Evolutionary conservation across 148 eudicot species (phyloP), one percentile per base, ranked within the genome.

Genomic region (Linanthus parryae): DNA sequence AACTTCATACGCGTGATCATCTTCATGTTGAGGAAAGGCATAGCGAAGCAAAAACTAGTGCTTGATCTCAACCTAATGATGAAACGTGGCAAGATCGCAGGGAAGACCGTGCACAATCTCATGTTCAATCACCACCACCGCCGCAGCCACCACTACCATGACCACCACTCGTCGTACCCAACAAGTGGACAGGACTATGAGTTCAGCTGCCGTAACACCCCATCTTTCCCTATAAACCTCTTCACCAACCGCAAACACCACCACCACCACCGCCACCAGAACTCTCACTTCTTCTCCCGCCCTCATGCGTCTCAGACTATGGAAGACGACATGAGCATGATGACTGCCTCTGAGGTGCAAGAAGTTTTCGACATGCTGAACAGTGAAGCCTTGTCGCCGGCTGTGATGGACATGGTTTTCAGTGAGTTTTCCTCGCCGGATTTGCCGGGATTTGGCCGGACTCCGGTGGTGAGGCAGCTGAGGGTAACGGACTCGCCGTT

Each of bases 121-220:
- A 65, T 75, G 59, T 66, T 69, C 59, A 73, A 69, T 71, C 70
- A 70, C 72, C 59, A 67, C 74, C 64, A 60, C 41, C 61, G 46
- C 54, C 15, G 17, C 39, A 20, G n/a, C 12, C 65, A 7, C 51
- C 59, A 8, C 11, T 0, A 26, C 55, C 6, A 17, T 31, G 11
- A 31, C 11, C 5, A 31, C 2, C 26, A 38, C 55, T 8, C 6
- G 2, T 1, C n/a, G n/a, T n/a, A n/a, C n/a, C n/a, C n/a, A n/a
- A n/a, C n/a, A n/a, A n/a, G 25, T 28, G 20, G 17, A 1, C 44
- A 22, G 0, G 89, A 85, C 30, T 87, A 81, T 71, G 96, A 83
- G 76, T 87, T 91, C 75, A 91, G 96, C 62, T 89, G 97, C 68
- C 79, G 77, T 22, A 65, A 67, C 66, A 83, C 77, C 40, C 97